Conservation (phyloP, 1,284 basidiomycete species). For the Ganoderma lucidum region DNA sequence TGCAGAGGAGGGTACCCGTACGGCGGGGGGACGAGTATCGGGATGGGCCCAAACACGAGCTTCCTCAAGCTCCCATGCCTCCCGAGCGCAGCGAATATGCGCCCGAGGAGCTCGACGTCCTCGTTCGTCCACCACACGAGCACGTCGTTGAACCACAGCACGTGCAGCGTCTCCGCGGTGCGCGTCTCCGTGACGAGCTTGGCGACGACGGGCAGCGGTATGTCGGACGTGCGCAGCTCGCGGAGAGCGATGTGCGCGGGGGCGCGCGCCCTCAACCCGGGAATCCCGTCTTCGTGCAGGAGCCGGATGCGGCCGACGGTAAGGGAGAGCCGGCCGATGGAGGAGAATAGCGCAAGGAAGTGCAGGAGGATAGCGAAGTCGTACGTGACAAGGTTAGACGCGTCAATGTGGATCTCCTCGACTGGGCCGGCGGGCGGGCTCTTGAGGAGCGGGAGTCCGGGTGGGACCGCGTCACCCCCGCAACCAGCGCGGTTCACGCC, state of each 20-base stretch:
- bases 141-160: conserved; percentile 18
- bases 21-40: conserved; percentile 9
- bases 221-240: conserved; percentile 14
- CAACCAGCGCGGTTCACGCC: background rate
- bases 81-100: conserved; percentile 3
- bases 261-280: background rate
- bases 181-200: conserved; percentile 8
- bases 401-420: conserved; percentile 14
- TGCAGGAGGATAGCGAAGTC: conserved; percentile 5
- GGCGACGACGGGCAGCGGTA: conserved; percentile 8
- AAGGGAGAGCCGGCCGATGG: conserved; percentile 8
- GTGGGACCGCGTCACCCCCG: no score
- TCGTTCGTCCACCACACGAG: conserved; percentile 8
- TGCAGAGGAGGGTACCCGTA: conserved; percentile 4
- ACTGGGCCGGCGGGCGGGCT: background rate
- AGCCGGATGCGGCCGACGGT: conserved; percentile 10
- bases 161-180: conserved; percentile 11
- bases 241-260: conserved; percentile 9
- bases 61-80: background rate
- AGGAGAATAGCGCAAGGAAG: conserved; percentile 16
- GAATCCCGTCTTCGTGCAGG: background rate
- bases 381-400: conserved; percentile 12
- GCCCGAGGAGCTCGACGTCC: conserved; percentile 9
- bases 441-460: background rate
- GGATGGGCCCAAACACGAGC: conserved; percentile 10